Evolutionary conservation across 1,139 yeast species (phyloP).

Genomic region (Saccharomyces hybrid): DNA sequence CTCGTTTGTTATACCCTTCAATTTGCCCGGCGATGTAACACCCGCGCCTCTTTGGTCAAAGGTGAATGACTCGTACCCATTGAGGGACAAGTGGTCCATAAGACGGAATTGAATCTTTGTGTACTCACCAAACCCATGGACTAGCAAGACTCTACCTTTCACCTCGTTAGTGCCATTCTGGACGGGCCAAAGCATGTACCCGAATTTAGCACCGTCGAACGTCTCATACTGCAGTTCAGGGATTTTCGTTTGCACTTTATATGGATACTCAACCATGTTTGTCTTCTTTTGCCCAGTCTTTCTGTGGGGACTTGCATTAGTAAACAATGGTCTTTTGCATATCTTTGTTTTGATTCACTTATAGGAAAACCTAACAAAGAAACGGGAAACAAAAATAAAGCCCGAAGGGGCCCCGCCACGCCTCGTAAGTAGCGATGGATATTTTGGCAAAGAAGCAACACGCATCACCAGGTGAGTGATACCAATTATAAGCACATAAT

Average conservation of each 20-base stretch:
- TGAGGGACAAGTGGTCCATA: constrained; percentile 48
- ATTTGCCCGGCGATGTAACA: constrained; percentile 52
- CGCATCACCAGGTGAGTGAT: not conserved
- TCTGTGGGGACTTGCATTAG: not conserved
- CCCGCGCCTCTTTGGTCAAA: constrained; percentile 93
- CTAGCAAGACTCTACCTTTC: constrained; percentile 44
- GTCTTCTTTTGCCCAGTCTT: not conserved
- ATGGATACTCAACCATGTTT: constrained; percentile 16
- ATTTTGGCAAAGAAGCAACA: not conserved
- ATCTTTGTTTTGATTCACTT: not conserved
- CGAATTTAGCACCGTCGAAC: constrained; percentile 27
- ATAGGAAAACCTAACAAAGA: not conserved
- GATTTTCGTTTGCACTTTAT: constrained; percentile 15
- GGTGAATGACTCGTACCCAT: constrained; percentile 67
- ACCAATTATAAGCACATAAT: not conserved
- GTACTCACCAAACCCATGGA: constrained; percentile 81
- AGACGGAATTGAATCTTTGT: constrained; percentile 46
- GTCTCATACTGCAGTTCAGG: constrained; percentile 23
- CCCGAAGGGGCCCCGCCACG: not conserved
- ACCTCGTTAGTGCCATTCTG: constrained; percentile 2
- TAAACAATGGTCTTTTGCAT: not conserved
- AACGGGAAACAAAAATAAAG: not conserved
- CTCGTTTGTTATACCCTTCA: constrained; percentile 63
- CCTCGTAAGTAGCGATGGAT: not conserved
- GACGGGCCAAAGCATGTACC: constrained; percentile 25